Percentiles rank a stretch among this genome's conserved stretches.
Evolutionary conservation across 176 grass and related monocot genomes (phyloP).

Genomic region (Oropetium thomaeum): DNA sequence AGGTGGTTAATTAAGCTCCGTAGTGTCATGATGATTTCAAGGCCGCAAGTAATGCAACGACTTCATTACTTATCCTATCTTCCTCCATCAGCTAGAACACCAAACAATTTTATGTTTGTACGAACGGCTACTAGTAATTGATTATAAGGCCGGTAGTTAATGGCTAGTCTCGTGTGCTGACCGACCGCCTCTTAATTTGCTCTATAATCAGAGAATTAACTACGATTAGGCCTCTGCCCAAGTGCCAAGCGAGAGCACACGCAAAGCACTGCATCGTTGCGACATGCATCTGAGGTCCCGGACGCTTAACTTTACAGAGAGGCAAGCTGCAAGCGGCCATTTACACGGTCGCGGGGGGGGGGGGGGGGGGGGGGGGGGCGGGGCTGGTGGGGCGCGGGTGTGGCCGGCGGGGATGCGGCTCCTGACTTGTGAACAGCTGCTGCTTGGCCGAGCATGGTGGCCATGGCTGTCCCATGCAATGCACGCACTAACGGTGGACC

Average conservation of each 20-base stretch:
- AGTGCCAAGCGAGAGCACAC: too few species aligned
- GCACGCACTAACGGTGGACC: neutral
- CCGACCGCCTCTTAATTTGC: conserved; percentile 23
- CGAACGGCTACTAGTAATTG: conserved; percentile 8
- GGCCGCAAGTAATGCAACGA: conserved; percentile 7
- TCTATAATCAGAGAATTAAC: neutral
- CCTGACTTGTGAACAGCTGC: neutral
- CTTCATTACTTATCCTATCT: too few species aligned
- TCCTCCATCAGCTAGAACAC: neutral
- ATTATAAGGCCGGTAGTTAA: conserved; percentile 15
- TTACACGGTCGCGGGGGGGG: too few species aligned
- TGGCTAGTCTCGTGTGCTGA: conserved; percentile 15
- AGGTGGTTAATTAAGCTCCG: conserved; percentile 27
- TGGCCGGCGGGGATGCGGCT: too few species aligned
- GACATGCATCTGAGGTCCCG: too few species aligned
- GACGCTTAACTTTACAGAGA: too few species aligned
- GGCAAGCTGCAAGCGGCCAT: too few species aligned
- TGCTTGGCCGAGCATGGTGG: neutral
- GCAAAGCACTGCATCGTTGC: too few species aligned
- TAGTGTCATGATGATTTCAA: conserved; percentile 10
- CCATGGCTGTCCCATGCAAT: neutral
- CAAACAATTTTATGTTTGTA: neutral
- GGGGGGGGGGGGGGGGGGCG: too few species aligned
- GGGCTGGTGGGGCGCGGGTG: too few species aligned
- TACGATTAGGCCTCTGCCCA: too few species aligned